Evolutionary conservation across 2,329 filamentous ascomycete species (phyloP).

Genomic region (Magnaporthiopsis incrustans): DNA sequence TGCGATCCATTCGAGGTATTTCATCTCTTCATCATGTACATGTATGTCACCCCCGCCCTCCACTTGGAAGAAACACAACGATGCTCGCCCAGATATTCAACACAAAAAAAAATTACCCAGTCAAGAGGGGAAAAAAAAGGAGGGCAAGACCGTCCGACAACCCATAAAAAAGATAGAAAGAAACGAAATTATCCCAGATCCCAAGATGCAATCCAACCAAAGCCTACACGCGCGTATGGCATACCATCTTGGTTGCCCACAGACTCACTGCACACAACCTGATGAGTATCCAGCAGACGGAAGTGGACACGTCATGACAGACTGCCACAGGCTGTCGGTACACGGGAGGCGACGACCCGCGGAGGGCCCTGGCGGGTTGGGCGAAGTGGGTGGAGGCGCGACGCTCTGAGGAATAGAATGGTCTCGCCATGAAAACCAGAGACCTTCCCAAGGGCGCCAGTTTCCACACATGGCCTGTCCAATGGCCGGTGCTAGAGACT

Average conservation of each 20-base stretch:
- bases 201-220: neutral
- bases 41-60: neutral
- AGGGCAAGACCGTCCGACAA: neutral
- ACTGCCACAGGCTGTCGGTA: neutral
- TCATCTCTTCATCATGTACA: neutral
- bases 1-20: neutral
- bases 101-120: neutral
- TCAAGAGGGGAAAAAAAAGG: neutral
- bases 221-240: neutral
- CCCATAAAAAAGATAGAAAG: neutral
- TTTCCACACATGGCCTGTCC: neutral
- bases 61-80: neutral
- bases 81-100: neutral
- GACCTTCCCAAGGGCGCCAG: neutral
- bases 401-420: neutral
- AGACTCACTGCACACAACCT: neutral
- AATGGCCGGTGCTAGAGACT: neutral
- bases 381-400: too few species aligned
- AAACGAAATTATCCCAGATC: neutral
- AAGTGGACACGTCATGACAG: neutral
- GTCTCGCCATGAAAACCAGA: neutral
- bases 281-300: neutral
- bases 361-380: neutral
- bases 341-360: neutral
- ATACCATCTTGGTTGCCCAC: neutral